Evolutionary conservation across 2,329 filamentous ascomycete species (phyloP).

Genomic region (Colletotrichum nymphaeae): DNA sequence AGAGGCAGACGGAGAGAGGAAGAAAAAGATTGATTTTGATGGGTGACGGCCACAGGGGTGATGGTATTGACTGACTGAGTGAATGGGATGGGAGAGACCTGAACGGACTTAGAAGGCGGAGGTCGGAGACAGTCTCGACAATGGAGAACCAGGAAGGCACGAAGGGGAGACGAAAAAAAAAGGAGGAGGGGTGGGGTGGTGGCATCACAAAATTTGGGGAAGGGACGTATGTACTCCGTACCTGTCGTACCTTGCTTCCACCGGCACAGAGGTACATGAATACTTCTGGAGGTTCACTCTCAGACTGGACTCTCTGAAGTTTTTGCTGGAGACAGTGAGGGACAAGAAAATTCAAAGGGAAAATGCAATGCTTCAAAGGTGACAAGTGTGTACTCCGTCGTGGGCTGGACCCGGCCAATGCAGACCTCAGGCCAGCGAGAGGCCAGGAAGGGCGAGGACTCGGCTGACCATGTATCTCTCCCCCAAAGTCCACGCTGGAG

Average conservation of each 20-base stretch:
- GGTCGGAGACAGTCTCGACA: background rate
- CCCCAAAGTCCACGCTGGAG: background rate
- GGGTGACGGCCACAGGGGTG: background rate
- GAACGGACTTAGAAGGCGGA: background rate
- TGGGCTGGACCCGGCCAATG: slow-evolving; percentile 5
- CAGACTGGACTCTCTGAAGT: background rate
- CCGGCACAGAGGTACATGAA: background rate
- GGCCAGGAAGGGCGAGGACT: background rate
- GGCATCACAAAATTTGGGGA: slow-evolving; percentile 26
- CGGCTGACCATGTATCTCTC: background rate
- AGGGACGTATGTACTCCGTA: background rate
- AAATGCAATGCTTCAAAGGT: slow-evolving; percentile 4
- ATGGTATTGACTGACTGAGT: background rate
- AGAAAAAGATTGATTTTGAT: background rate
- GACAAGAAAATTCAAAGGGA: background rate
- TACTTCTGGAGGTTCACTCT: background rate
- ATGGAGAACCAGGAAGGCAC: background rate
- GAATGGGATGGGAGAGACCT: too few relatives aligned
- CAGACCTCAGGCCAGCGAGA: slow-evolving; percentile 2
- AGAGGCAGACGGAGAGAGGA: background rate
- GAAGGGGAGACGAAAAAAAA: background rate
- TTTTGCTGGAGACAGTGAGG: background rate
- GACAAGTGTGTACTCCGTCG: background rate
- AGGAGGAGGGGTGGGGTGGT: slow-evolving; percentile 14
- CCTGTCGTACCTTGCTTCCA: background rate